Percentiles rank a stretch among this genome's conserved stretches.
Evolutionary conservation across 75 land plant species (phyloP).

Genomic region (Larix kaempferi): DNA sequence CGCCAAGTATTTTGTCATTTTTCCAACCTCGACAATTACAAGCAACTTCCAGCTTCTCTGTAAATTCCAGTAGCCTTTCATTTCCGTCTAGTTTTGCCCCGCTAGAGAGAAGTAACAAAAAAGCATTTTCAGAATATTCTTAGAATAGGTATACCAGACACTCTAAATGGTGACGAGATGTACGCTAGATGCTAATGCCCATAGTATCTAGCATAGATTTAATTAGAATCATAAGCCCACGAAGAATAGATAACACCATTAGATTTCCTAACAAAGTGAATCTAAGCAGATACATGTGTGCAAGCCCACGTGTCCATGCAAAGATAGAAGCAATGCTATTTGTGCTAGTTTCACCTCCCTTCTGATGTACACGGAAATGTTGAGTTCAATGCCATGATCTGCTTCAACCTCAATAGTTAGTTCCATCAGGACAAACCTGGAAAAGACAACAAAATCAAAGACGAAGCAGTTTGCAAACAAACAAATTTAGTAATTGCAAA

Average conservation of each 20-base stretch:
- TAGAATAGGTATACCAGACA: background rate
- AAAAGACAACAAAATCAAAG: background rate
- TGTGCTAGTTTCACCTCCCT: slow-evolving; percentile 98
- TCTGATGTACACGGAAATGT: slow-evolving; percentile 83
- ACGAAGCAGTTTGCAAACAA: slow-evolving; percentile 1
- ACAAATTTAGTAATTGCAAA: background rate
- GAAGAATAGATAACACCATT: background rate
- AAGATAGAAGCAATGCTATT: slow-evolving; percentile 95
- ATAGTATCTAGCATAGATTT: background rate
- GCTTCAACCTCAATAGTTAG: slow-evolving; percentile 97
- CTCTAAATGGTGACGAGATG: background rate
- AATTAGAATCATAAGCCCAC: background rate
- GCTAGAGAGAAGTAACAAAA: slow-evolving; percentile 7
- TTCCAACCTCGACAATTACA: slow-evolving; percentile 80
- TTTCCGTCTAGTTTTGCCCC: slow-evolving; percentile 85
- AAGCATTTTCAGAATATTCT: background rate
- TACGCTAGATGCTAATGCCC: background rate
- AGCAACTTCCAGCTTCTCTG: slow-evolving; percentile 82
- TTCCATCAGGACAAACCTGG: slow-evolving; percentile 96
- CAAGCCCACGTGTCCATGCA: slow-evolving; percentile 91
- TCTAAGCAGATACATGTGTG: slow-evolving; percentile 52
- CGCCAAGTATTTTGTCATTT: slow-evolving; percentile 96
- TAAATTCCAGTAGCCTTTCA: slow-evolving; percentile 67
- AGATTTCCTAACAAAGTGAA: background rate
- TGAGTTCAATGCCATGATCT: slow-evolving; percentile 92